Base-by-base conservation (phyloP, 768 basidiomycete species). In the Boletus pseudo-olivaceus region DNA sequence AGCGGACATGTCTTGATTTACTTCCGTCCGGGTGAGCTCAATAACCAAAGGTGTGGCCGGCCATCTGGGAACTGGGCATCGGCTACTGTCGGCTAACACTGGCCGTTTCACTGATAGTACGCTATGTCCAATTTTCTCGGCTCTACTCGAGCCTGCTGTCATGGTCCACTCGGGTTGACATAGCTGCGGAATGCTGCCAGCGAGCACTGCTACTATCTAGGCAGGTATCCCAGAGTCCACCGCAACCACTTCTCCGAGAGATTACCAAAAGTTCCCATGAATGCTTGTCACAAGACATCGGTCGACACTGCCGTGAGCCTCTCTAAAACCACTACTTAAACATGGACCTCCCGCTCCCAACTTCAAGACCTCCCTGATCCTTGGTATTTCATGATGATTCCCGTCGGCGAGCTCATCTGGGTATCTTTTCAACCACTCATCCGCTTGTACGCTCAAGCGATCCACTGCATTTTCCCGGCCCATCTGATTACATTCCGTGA, bases 391-490 rank as follows among this genome's bases (percentile, higher is more conserved):
- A 2, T 23, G 23, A 68, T 68, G 67, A 55, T 68, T 37, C 34
- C 75, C 38, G 58, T 66, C 12, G 77, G 82, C 12, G 70, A 76
- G 14, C 69, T 86, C 49, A 80, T 87, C 47, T 87, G 85, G 84
- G 76, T 83, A 27, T 83, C 85, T 20, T 73, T 75, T 42, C 74
- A 82, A 51, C 84, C 84, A 3, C 69, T 87, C 43, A 72, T 85
- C 52, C 76, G 83, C 58, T 66, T 87, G 84, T 84, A 63, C 53
- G 81, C 68, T 44, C n/a, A 23, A 57, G 26, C 39, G 30, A 45
- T 35, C 47, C 44, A 38, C 34, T 47, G 5, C 17, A n/a, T 27
- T 20, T 7, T 38, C 10, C 7, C 47, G 34, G 29, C 10, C 26
- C 30, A n/a, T 55, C 56, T 55, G 39, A 51, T 34, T 27, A 26